These are phyloP conservation scores for Trypanosomatidae sp. DNA, from an alignment of 208 protist species.

Conservation along the genomic window DNA sequence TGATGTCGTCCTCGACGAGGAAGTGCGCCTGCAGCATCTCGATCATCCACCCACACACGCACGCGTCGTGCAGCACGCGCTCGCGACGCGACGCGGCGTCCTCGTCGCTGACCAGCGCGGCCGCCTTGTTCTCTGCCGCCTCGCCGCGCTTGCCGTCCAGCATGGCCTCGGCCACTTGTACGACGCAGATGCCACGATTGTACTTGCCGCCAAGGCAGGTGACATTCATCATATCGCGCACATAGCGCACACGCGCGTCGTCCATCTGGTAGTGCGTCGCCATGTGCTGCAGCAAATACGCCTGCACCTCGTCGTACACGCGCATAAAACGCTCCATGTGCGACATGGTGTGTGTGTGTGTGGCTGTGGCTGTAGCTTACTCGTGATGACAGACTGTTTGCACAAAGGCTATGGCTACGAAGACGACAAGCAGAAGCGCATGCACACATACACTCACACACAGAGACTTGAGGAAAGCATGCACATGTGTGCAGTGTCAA, in stretches of 20 bases:
- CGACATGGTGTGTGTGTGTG: slow-evolving; percentile 10
- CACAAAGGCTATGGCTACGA: too few species aligned
- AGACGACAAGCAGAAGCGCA: too few species aligned
- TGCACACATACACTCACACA: too few species aligned
- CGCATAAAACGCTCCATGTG: slow-evolving; percentile 56
- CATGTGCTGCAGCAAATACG: slow-evolving; percentile 33
- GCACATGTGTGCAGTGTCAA: too few species aligned
- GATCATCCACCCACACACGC: slow-evolving; percentile 91
- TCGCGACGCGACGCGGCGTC: slow-evolving; percentile 8
- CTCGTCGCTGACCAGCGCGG: slow-evolving; percentile 5
- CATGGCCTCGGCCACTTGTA: slow-evolving; percentile 55
- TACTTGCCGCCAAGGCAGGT: slow-evolving; percentile 85
- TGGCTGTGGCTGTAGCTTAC: not conserved
- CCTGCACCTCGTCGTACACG: slow-evolving; percentile 71
- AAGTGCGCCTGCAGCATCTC: slow-evolving; percentile 94
- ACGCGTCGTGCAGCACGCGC: slow-evolving; percentile 70
- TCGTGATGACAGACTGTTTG: too few species aligned
- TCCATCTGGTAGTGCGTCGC: slow-evolving; percentile 54
- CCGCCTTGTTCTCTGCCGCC: too few species aligned
- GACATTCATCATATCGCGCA: slow-evolving; percentile 73
- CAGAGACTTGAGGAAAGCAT: too few species aligned
- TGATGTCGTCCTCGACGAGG: slow-evolving; percentile 96
- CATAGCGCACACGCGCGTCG: slow-evolving; percentile 46
- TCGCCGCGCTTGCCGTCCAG: slow-evolving; percentile 28
- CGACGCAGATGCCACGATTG: slow-evolving; percentile 78